Conservation (phyloP, 768 basidiomycete species). For the Sporobolomyces pararoseus region DNA sequence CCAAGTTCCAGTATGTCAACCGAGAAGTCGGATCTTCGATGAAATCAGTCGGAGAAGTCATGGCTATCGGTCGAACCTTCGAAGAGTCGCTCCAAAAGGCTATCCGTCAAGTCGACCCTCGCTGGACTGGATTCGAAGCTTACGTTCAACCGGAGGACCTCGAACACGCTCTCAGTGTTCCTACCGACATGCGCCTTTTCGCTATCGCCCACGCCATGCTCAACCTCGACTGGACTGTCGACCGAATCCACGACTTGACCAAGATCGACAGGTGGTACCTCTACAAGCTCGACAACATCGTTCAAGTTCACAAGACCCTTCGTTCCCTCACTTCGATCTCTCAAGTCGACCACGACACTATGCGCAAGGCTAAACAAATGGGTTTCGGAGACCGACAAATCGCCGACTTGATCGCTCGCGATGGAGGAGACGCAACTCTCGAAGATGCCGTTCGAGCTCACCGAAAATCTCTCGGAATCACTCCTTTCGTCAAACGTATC, state of each 20-base stretch:
- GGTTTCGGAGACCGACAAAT: constrained; percentile 95
- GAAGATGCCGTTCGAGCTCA: constrained; percentile 88
- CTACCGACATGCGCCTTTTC: constrained; percentile 93
- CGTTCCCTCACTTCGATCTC: constrained; percentile 67
- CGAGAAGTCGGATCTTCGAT: constrained; percentile 86
- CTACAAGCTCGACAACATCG: constrained; percentile 98
- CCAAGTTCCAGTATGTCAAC: constrained; percentile 94
- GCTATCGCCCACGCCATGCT: constrained; percentile 98
- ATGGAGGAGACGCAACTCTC: constrained; percentile 54
- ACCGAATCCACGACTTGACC: constrained; percentile 83
- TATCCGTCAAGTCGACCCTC: constrained; percentile 91
- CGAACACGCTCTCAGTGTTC: constrained; percentile 69
- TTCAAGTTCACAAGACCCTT: constrained; percentile 74
- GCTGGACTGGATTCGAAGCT: constrained; percentile 90
- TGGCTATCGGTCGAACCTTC: constrained; percentile 97
- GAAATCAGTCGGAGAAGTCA: constrained; percentile 99
- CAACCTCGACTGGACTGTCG: constrained; percentile 83
- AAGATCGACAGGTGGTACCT: constrained; percentile 99
- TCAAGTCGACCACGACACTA: constrained; percentile 60
- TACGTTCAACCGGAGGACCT: constrained; percentile 82
- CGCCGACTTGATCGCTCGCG: constrained; percentile 69
- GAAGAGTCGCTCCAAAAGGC: constrained; percentile 99
- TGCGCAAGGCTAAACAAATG: constrained; percentile 82
- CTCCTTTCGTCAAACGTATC: constrained; percentile 95
- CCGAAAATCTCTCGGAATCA: constrained; percentile 75